Evolutionary conservation across 345 rosid genomes (phyloP), one percentile per base, ranked within the genome.

Genomic region (Ceriops decandra): DNA sequence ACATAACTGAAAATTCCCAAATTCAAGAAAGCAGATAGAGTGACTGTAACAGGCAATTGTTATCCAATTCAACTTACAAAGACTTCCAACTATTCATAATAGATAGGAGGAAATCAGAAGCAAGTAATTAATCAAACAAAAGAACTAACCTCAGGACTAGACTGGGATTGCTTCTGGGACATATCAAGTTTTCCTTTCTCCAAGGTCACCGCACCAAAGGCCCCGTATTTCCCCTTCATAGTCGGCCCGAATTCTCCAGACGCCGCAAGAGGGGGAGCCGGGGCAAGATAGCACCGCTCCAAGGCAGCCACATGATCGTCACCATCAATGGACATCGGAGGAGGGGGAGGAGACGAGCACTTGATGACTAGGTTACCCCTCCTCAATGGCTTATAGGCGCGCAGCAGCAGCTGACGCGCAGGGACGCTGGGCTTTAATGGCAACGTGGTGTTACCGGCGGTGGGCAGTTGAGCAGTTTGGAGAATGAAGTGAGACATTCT

Each of bases 171-270:
- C 72, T 89, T 84, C 82, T 85, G 90, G 38, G 95, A 59, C 77
- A 81, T 21, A 69, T 89, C 95, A 22, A 91, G 87, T 76, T 91
- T 95, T 72, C 93, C 93, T 66, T 91, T 95, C 78, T 95, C 95
- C 79, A 95, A 78, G 31, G 99, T 95, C 7, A 89, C 95, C 35
- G 95, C 86, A 63, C 96, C 96, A 9, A 81, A 52, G 0, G 97
- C 81, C 16, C 97, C 95, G 49, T 47, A 82, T 66, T 84, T 68
- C 22, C 88, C 88, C 79, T 87, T 91, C 96, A 95, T 95, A 62
- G 82, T 78, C 17, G 96, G 95, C n/a, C 86, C 88, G 42, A 66
- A 72, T 68, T 76, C 86, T 8, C 73, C 71, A 1, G 75, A 73
- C 4, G 20, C 61, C 46, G 76, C 62, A 68, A 73, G 76, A 20